Conservation (phyloP, 2,329 filamentous ascomycete species). For the Fonsecaea erecta region DNA sequence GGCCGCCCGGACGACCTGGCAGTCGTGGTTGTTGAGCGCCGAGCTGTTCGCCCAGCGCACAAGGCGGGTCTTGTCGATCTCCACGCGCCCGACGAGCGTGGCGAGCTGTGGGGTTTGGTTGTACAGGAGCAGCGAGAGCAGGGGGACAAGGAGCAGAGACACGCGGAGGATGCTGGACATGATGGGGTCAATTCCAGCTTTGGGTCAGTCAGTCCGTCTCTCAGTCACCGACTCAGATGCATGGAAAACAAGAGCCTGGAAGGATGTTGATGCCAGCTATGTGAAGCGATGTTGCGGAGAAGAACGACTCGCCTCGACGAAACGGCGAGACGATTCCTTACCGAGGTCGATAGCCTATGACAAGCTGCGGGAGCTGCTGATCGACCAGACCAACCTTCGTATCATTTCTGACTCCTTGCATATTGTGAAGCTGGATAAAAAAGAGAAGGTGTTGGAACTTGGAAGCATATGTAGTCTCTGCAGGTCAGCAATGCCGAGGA, state of each 20-base stretch:
- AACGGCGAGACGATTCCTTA: neutral
- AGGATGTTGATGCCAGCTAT: neutral
- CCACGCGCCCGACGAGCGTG: constrained; percentile 18
- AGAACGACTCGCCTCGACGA: neutral
- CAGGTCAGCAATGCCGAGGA: neutral
- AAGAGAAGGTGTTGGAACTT: neutral
- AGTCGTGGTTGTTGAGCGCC: constrained; percentile 26
- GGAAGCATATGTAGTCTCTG: neutral
- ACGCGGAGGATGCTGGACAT: constrained; percentile 15
- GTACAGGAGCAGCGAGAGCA: constrained; percentile 23
- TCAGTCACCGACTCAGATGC: no score
- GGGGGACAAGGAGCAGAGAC: constrained; percentile 16
- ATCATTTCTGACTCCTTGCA: neutral
- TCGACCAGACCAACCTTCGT: neutral
- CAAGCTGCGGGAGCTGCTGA: neutral
- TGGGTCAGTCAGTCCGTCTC: no score
- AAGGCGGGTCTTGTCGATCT: constrained; percentile 30
- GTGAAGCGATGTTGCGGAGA: neutral
- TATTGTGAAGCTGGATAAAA: neutral
- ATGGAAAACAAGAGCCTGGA: neutral
- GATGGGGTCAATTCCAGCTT: neutral
- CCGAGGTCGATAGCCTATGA: constrained; percentile 14
- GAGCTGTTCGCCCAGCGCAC: constrained; percentile 31
- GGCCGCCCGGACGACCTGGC: constrained; percentile 21
- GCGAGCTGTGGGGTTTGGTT: constrained; percentile 19